A percentile compares a stretch with the other conserved stretches of the same genome.
Conservation (phyloP, 148 eudicot genomes). For the Hydrangea macrophylla region DNA sequence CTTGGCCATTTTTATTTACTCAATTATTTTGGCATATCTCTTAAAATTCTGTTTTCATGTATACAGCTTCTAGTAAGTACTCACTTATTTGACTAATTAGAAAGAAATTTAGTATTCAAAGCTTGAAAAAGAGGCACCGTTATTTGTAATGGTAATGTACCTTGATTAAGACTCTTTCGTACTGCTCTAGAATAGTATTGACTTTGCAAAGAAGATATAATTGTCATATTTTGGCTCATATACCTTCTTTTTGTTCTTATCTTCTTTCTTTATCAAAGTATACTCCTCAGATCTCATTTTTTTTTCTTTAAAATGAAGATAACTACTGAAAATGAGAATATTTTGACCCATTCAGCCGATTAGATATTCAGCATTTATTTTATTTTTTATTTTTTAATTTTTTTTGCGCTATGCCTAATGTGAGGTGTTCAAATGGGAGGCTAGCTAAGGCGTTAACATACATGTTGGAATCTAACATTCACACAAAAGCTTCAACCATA, state of each 20-base stretch:
- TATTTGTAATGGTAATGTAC: background rate
- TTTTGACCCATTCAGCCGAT: background rate
- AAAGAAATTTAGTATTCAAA: background rate
- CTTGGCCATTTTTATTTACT: background rate
- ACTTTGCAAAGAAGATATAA: background rate
- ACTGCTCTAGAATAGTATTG: slow-evolving; percentile 14
- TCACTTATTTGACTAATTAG: background rate
- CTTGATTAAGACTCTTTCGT: background rate
- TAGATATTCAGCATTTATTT: too few relatives aligned
- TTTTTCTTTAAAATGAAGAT: background rate
- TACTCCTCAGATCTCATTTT: background rate
- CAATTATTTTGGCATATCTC: background rate
- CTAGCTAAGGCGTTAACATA: too few relatives aligned
- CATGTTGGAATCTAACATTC: too few relatives aligned
- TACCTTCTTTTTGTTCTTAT: background rate
- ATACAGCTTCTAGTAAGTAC: background rate
- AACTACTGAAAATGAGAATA: background rate
- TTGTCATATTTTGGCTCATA: background rate
- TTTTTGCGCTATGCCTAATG: too few relatives aligned
- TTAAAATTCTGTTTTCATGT: background rate
- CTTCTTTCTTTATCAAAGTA: background rate
- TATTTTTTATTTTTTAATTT: too few relatives aligned
- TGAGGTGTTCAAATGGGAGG: too few relatives aligned
- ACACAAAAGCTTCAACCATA: too few relatives aligned
- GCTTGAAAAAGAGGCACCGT: slow-evolving; percentile 7